Base-by-base conservation (phyloP, 176 grass and related monocot genomes). In the Metroxylon sagu region DNA sequence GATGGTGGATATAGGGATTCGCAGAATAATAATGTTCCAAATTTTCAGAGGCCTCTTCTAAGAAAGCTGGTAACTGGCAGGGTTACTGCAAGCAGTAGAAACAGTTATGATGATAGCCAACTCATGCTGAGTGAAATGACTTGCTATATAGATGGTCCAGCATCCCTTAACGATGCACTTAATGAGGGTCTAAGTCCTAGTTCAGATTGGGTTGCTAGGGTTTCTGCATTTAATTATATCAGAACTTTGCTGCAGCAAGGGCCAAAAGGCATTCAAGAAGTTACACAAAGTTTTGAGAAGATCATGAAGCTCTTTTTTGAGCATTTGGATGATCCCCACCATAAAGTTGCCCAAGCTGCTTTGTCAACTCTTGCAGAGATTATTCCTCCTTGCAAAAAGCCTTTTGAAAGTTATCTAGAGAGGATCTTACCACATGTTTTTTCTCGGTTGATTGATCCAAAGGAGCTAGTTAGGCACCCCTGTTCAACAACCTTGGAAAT, bases 241-340 rank as follows among this genome's bases (percentile, higher is more conserved):
- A 67, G 85, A 66, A 88, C 77, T 69, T 73, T 92, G 64, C 65
- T 88, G 62, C 69, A 98, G 75, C 93, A 91, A 73, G 93, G 87
- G 5, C 84, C 77, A 56, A 98, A 60, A 74, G 87, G 87, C 66
- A 70, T 78, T 56, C 82, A 91, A 78, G 93, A 98, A 88, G 82
- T 98, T 53, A 78, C 64, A 52, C 87, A 85, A 59, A 91, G 78
- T 85, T 88, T 98, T 76, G 93, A 98, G 65, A 98, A 98, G 76
- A 87, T 92, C 48, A 98, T 98, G 93, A 98, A 88, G 69, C 64
- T 98, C 52, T 98, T 98, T 80, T 91, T 91, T 56, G 78, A 79
- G 30, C 84, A 98, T 83, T 74, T 98, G 74, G 93, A 98, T 66
- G 93, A 98, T 85, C 87, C 93, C 57, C 93, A 98, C 83, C 88